These are phyloP conservation scores for Aspergillus conjunctus DNA, from an alignment of 495 filamentous ascomycete genomes.

Conservation along the genomic window DNA sequence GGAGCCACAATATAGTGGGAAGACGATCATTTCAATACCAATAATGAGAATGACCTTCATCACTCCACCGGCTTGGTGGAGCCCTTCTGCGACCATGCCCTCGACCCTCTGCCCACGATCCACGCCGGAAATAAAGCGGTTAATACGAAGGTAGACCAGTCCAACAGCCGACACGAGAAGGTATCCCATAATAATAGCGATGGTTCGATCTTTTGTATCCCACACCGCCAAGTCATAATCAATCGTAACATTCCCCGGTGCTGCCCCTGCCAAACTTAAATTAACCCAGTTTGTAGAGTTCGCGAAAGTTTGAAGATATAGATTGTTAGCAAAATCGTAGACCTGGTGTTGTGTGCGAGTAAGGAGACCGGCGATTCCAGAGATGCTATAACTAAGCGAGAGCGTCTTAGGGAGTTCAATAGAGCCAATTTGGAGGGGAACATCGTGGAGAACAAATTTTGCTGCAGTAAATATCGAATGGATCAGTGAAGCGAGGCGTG, in stretches of 20 bases:
- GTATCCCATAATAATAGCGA: slow-evolving; percentile 83
- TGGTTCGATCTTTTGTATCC: slow-evolving; percentile 72
- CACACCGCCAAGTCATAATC: slow-evolving; percentile 72
- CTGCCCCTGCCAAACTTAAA: slow-evolving; percentile 24
- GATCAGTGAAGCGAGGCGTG: slow-evolving; percentile 35
- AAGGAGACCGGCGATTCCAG: slow-evolving; percentile 20
- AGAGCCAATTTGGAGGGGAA: slow-evolving; percentile 40
- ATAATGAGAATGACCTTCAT: slow-evolving; percentile 99
- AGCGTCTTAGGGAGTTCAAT: slow-evolving; percentile 29
- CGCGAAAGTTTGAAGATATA: slow-evolving; percentile 24
- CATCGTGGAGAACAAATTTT: slow-evolving; percentile 43
- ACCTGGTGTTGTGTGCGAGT: slow-evolving; percentile 27
- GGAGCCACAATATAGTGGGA: slow-evolving; percentile 92
- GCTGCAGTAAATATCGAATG: slow-evolving; percentile 22
- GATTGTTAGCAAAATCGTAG: slow-evolving; percentile 23
- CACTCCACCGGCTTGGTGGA: slow-evolving; percentile 92
- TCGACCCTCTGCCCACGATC: slow-evolving; percentile 73
- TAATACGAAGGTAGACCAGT: slow-evolving; percentile 73
- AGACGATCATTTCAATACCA: slow-evolving; percentile 97
- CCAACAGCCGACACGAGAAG: slow-evolving; percentile 70
- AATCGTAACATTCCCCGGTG: slow-evolving; percentile 33
- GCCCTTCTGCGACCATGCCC: slow-evolving; percentile 73
- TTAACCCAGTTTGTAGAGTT: slow-evolving; percentile 32
- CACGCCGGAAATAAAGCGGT: slow-evolving; percentile 62
- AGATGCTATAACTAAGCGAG: slow-evolving; percentile 22